Evolutionary conservation across 2,329 filamentous ascomycete species (phyloP).

Genomic region (Cadophora sp.): DNA sequence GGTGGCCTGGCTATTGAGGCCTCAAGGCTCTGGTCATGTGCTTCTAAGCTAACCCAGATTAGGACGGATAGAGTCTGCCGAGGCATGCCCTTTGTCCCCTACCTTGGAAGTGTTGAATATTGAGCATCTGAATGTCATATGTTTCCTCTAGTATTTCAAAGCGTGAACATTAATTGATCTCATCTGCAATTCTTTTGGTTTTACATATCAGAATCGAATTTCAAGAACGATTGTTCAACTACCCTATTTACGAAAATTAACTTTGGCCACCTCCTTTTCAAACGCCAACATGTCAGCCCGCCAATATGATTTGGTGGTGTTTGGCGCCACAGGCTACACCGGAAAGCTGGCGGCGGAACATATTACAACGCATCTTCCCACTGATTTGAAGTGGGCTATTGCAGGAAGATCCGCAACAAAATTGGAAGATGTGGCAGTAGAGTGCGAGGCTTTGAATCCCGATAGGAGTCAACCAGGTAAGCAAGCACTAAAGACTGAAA

Average conservation of each 20-base stretch:
- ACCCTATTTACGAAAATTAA: not conserved
- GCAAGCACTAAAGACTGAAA: conserved; percentile 43
- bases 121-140: not conserved
- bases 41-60: not conserved
- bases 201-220: not conserved
- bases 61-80: not conserved
- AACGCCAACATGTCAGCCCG: conserved; percentile 28
- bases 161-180: not conserved
- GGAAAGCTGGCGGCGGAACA: conserved; percentile 79
- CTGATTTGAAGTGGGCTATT: conserved; percentile 84
- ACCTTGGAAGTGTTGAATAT: not conserved
- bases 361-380: conserved; percentile 73
- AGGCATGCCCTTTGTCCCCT: not conserved
- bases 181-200: not conserved
- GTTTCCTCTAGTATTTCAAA: not conserved
- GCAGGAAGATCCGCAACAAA: conserved; percentile 83
- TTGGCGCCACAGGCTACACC: conserved; percentile 82
- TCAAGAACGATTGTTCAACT: not conserved
- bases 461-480: conserved; percentile 75
- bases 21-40: conserved; percentile 3
- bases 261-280: not conserved
- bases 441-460: conserved; percentile 70
- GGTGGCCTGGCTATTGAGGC: not conserved
- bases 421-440: conserved; percentile 70
- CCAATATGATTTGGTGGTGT: conserved; percentile 69